Percentiles rank a stretch among this genome's conserved stretches.
These are phyloP conservation scores for Colletotrichum somersetense DNA, from an alignment of 2,329 filamentous ascomycete species.

Conservation along the genomic window DNA sequence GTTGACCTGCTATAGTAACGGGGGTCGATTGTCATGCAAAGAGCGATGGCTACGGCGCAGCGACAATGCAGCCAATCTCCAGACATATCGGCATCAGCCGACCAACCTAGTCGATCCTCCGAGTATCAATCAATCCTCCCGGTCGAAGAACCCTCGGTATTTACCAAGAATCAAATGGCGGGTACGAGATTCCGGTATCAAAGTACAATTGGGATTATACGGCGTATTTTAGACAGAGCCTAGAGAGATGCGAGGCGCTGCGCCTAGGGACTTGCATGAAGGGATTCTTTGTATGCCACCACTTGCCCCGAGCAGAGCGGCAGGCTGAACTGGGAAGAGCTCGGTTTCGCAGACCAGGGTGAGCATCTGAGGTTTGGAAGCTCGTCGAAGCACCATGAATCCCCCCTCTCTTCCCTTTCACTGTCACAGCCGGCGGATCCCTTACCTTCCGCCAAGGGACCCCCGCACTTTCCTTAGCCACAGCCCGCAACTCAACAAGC, in stretches of 20 bases:
- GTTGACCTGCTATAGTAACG: neutral
- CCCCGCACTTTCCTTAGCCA: slow-evolving; percentile 40
- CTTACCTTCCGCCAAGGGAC: slow-evolving; percentile 27
- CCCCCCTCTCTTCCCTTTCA: slow-evolving; percentile 28
- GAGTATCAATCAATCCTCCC: neutral
- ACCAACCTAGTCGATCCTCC: neutral
- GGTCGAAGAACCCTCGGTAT: neutral
- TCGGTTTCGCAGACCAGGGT: slow-evolving; percentile 22
- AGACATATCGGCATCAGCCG: slow-evolving; percentile 17
- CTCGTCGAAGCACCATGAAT: slow-evolving; percentile 39
- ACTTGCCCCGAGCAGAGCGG: neutral
- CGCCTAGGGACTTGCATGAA: neutral
- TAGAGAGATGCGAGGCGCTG: slow-evolving; percentile 2
- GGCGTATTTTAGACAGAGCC: neutral
- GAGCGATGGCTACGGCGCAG: neutral
- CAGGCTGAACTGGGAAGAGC: slow-evolving; percentile 12
- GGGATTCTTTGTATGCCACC: slow-evolving; percentile 1
- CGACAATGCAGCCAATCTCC: slow-evolving; percentile 9
- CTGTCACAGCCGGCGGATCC: slow-evolving; percentile 33
- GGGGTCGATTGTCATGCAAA: neutral
- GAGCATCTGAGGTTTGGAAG: slow-evolving; percentile 35
- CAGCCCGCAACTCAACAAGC: slow-evolving; percentile 7
- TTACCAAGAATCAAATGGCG: neutral
- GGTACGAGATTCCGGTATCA: neutral
- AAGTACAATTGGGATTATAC: neutral